A percentile compares a stretch with the other conserved stretches of the same genome.
Conservation (phyloP, 306 rosid genomes). For the Rosa persica region DNA sequence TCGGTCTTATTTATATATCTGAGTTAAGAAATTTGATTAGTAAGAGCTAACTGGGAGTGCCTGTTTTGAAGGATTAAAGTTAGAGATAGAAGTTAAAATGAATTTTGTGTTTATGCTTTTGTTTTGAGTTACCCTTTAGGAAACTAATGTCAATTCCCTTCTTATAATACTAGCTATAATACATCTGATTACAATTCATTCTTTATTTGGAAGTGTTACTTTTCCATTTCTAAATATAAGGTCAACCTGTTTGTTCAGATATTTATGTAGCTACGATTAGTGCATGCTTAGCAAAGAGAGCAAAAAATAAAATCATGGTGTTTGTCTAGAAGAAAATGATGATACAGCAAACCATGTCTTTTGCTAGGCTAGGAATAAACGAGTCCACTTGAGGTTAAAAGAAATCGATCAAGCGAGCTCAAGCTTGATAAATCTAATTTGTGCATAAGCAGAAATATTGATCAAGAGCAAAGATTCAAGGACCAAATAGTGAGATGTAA, state of each 20-base stretch:
- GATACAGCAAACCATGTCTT: not conserved
- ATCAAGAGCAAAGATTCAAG: not conserved
- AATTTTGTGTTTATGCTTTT: slow-evolving; percentile 70
- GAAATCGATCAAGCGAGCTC: not conserved
- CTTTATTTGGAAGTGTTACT: not conserved
- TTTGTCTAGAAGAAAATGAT: slow-evolving; percentile 18
- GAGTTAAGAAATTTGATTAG: slow-evolving; percentile 49
- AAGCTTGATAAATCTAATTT: not conserved
- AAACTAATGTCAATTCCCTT: not conserved
- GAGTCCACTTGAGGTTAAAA: not conserved
- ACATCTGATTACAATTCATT: not conserved
- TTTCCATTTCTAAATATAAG: not conserved
- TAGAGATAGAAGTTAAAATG: slow-evolving; percentile 76
- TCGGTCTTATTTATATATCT: slow-evolving; percentile 33
- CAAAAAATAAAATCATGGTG: slow-evolving; percentile 6
- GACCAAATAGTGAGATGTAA: slow-evolving; percentile 99
- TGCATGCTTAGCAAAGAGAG: not conserved
- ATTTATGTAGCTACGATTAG: not conserved
- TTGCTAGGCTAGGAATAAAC: not conserved
- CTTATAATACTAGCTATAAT: not conserved
- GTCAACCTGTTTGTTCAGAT: not conserved
- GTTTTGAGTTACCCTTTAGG: slow-evolving; percentile 66
- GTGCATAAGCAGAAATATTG: not conserved
- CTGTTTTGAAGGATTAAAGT: slow-evolving; percentile 66
- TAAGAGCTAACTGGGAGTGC: slow-evolving; percentile 74